phyloP scores from a whole-genome alignment of 306 rosid species.

The Rosa multiflora region DNA sequence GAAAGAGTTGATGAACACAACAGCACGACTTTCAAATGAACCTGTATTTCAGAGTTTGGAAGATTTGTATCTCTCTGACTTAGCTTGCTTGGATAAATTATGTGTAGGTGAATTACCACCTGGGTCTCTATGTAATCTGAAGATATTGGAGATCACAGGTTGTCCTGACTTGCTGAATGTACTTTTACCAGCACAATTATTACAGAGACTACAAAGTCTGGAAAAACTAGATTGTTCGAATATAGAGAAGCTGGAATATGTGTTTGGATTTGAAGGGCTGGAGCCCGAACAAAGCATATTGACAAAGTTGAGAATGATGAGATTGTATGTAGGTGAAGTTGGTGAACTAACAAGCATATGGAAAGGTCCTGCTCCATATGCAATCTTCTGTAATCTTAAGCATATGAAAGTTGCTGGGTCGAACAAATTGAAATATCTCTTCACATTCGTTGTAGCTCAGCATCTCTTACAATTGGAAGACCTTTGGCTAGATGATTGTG shows the following conservation, averaged over 20 bases:
- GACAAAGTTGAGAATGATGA: background rate
- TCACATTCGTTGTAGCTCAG: no score
- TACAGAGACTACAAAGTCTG: background rate
- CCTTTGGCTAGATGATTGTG: no score
- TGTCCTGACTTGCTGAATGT: background rate
- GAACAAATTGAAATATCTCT: no score
- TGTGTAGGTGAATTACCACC: background rate
- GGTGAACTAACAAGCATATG: background rate
- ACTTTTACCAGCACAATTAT: background rate
- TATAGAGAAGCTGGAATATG: background rate
- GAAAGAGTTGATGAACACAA: background rate
- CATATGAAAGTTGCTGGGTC: no score
- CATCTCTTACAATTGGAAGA: no score
- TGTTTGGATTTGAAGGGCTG: background rate
- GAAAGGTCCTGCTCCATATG: constrained; percentile 1
- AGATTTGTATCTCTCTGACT: background rate
- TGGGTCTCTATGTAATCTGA: constrained; percentile 6
- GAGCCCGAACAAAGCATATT: background rate
- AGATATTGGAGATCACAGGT: background rate
- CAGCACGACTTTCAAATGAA: background rate
- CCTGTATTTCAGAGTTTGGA: background rate
- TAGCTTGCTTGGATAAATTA: background rate
- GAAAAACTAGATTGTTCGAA: background rate
- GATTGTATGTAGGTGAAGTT: background rate
- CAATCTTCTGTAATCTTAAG: background rate